Conservation (phyloP, 352 stramenopile species). For the Phytophthora pini region DNA sequence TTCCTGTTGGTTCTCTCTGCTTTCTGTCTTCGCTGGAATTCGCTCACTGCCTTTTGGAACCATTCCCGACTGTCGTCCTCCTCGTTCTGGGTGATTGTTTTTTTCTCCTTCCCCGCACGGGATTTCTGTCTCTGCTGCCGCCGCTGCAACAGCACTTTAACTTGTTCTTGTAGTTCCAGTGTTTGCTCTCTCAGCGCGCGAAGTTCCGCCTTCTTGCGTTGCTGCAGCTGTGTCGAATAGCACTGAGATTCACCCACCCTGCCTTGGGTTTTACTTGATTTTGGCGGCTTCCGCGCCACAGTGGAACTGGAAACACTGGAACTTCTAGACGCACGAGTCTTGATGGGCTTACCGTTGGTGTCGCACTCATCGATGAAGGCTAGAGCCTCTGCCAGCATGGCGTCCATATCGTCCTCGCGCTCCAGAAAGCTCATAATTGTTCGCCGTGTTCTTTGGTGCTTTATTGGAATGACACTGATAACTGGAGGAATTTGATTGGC, state of each 20-base stretch:
- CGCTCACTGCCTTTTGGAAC: constrained; percentile 26
- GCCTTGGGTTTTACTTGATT: constrained; percentile 28
- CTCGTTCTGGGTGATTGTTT: constrained; percentile 12
- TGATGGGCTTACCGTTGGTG: constrained; percentile 1
- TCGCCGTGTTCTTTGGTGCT: constrained; percentile 4
- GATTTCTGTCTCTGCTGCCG: constrained; percentile 20
- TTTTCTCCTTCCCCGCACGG: constrained; percentile 19
- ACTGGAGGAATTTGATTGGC: constrained; percentile 2
- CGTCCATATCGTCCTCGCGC: constrained; percentile 34
- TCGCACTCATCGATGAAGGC: constrained; percentile 48
- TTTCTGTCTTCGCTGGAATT: constrained; percentile 37
- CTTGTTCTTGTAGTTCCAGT: constrained; percentile 36
- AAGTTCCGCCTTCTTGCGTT: constrained; percentile 41
- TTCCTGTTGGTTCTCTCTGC: constrained; percentile 41
- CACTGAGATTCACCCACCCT: constrained; percentile 13
- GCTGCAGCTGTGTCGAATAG: constrained; percentile 39
- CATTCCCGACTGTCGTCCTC: constrained; percentile 30
- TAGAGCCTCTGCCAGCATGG: constrained; percentile 43
- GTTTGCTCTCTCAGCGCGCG: constrained; percentile 31
- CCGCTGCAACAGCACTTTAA: constrained; percentile 33
- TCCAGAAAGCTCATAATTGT: constrained; percentile 35
- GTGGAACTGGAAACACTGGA: not conserved
- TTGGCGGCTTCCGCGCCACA: not conserved
- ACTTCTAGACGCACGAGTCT: constrained; percentile 5
- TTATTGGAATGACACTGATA: constrained; percentile 6